A percentile compares a stretch with the other conserved stretches of the same genome.
Evolutionary conservation across 164 flowering plant genomes (phyloP).

Genomic region (Malania oleifera): DNA sequence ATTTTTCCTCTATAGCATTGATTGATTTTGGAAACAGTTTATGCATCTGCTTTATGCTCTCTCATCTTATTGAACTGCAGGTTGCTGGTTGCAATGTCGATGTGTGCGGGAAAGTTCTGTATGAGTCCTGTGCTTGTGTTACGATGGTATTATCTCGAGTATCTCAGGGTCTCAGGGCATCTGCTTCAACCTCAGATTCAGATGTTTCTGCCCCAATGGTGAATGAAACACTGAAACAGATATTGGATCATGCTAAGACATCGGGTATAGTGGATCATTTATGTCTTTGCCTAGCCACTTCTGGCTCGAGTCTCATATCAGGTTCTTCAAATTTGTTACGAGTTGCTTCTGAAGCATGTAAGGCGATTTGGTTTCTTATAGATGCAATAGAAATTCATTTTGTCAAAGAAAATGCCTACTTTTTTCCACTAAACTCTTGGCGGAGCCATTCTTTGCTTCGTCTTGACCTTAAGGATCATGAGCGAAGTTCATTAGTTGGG

Average conservation of each 20-base stretch:
- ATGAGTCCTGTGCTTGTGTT: constrained; percentile 67
- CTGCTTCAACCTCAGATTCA: constrained; percentile 18
- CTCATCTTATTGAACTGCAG: constrained; percentile 30
- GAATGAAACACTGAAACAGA: constrained; percentile 39
- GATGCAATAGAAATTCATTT: constrained; percentile 58
- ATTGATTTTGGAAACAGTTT: background rate
- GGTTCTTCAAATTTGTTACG: constrained; percentile 70
- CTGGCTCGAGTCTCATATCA: constrained; percentile 69
- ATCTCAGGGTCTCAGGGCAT: constrained; percentile 43
- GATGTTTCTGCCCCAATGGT: constrained; percentile 26
- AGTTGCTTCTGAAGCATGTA: constrained; percentile 83
- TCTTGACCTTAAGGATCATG: constrained; percentile 43
- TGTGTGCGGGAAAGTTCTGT: constrained; percentile 58
- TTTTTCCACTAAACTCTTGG: constrained; percentile 59
- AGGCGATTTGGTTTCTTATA: constrained; percentile 76
- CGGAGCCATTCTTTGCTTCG: constrained; percentile 34
- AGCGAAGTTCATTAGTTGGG: constrained; percentile 31
- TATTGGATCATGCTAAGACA: constrained; percentile 61
- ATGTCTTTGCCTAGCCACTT: constrained; percentile 50
- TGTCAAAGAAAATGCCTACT: constrained; percentile 30
- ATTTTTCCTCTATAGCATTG: constrained; percentile 6
- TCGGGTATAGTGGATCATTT: constrained; percentile 60
- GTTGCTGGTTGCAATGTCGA: constrained; percentile 49
- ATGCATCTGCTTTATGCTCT: constrained; percentile 7
- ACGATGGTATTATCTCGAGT: constrained; percentile 53